phyloP scores from a whole-genome alignment of 345 rosid genomes.

The Brassica carinata region DNA sequence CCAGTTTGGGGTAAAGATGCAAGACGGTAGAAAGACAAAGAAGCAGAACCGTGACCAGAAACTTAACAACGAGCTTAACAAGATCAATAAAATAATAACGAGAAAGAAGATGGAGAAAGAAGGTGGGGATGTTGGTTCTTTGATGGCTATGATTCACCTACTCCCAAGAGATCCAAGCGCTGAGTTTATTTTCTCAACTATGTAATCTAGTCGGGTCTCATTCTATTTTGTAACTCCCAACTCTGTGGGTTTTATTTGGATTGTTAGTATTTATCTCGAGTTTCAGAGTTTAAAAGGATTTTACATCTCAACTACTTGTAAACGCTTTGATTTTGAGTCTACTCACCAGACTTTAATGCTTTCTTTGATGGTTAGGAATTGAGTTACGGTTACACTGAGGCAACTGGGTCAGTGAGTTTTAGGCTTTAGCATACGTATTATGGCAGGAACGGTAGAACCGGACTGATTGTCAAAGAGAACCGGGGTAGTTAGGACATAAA shows the following conservation, averaged over 20 bases:
- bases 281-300: background rate
- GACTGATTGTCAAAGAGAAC: too few species aligned
- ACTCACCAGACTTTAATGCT: too few species aligned
- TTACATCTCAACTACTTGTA: background rate
- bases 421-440: too few species aligned
- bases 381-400: too few species aligned
- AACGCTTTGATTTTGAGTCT: background rate
- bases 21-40: constrained; percentile 91
- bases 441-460: too few species aligned
- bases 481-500: too few species aligned
- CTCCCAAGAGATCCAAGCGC: constrained; percentile 39
- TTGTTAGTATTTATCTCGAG: background rate
- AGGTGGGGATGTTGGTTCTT: constrained; percentile 55
- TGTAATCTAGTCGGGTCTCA: background rate
- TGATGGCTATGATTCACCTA: constrained; percentile 44
- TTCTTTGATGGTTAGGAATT: too few species aligned
- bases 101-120: constrained; percentile 89
- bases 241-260: constrained; percentile 3
- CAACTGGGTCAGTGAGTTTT: too few species aligned
- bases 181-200: background rate
- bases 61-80: constrained; percentile 80
- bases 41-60: constrained; percentile 98
- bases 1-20: constrained; percentile 99
- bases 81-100: constrained; percentile 88
- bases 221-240: background rate